Conservation (phyloP, 1,139 yeast species). For the Lodderomyces jiufengensis region DNA sequence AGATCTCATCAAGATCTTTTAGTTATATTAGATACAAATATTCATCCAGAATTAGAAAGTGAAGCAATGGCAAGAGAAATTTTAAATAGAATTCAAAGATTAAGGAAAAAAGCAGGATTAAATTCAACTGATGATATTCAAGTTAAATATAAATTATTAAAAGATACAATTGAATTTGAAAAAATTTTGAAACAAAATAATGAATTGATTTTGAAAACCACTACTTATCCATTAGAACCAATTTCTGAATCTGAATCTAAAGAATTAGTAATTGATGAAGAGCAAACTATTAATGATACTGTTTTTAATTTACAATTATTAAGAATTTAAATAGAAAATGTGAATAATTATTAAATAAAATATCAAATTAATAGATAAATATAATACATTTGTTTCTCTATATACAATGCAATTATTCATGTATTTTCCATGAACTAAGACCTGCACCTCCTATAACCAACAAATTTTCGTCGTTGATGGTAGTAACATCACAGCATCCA, state of each 20-base stretch:
- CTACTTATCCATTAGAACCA: conserved; percentile 58
- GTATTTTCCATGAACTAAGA: conserved; percentile 47
- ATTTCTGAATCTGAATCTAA: conserved; percentile 34
- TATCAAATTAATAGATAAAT: background rate
- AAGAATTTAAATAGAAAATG: conserved; percentile 21
- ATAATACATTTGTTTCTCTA: background rate
- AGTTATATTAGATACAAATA: conserved; percentile 81
- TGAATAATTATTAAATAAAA: background rate
- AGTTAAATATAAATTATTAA: conserved; percentile 71
- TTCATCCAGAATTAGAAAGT: conserved; percentile 82
- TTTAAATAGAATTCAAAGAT: conserved; percentile 94
- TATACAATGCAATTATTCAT: background rate
- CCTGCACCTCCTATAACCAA: conserved; percentile 71
- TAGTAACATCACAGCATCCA: conserved; percentile 56
- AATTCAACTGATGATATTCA: conserved; percentile 92
- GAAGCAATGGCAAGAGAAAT: conserved; percentile 97
- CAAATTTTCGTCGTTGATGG: conserved; percentile 20
- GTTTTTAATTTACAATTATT: conserved; percentile 76
- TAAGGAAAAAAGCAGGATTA: conserved; percentile 94
- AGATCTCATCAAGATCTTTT: conserved; percentile 88
- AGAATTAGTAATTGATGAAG: conserved; percentile 54
- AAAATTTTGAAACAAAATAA: conserved; percentile 61
- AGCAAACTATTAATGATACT: conserved; percentile 84
- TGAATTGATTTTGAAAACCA: conserved; percentile 70
- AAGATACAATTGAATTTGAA: conserved; percentile 69